A percentile compares a stretch with the other conserved stretches of the same genome.
phyloP scores from a whole-genome alignment of 805 yeast species.

The Clavispora asparagi region DNA sequence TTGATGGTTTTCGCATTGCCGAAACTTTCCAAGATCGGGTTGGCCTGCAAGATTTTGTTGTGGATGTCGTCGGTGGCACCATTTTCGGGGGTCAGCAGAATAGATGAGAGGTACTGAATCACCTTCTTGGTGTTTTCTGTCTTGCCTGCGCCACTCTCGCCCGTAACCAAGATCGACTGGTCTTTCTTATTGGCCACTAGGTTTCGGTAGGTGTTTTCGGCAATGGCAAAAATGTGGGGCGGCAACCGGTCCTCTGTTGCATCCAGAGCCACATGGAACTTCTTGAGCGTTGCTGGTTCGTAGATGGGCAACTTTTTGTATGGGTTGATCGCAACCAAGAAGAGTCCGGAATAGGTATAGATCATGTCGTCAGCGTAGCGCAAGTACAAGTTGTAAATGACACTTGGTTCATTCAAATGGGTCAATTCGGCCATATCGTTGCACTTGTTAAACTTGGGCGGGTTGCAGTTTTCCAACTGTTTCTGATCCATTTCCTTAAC shows the following conservation, averaged over 20 bases:
- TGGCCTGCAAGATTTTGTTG: slow-evolving; percentile 82
- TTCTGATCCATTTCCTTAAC: slow-evolving; percentile 39
- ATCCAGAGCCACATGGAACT: slow-evolving; percentile 39
- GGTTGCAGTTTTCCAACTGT: slow-evolving; percentile 66
- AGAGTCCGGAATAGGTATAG: slow-evolving; percentile 92
- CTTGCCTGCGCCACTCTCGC: slow-evolving; percentile 98
- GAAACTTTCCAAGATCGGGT: slow-evolving; percentile 92
- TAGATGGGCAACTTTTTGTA: slow-evolving; percentile 73
- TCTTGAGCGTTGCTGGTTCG: slow-evolving; percentile 48
- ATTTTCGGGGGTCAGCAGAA: slow-evolving; percentile 39
- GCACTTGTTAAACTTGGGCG: slow-evolving; percentile 83
- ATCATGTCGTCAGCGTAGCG: slow-evolving; percentile 77
- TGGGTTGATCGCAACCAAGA: slow-evolving; percentile 93
- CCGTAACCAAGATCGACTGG: slow-evolving; percentile 94
- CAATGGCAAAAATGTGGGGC: slow-evolving; percentile 90
- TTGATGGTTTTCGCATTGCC: slow-evolving; percentile 96
- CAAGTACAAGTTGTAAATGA: slow-evolving; percentile 73
- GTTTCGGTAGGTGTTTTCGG: slow-evolving; percentile 80
- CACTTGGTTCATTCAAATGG: slow-evolving; percentile 90
- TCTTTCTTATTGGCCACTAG: slow-evolving; percentile 63
- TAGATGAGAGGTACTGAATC: slow-evolving; percentile 82
- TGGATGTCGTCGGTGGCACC: slow-evolving; percentile 51
- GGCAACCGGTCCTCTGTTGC: slow-evolving; percentile 32
- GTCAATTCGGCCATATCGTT: slow-evolving; percentile 96
- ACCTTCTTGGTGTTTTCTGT: slow-evolving; percentile 96